Evolutionary conservation across 2,329 filamentous ascomycete genomes (phyloP), one percentile per base, ranked within the genome.

Genomic region (Penicillium sp.): DNA sequence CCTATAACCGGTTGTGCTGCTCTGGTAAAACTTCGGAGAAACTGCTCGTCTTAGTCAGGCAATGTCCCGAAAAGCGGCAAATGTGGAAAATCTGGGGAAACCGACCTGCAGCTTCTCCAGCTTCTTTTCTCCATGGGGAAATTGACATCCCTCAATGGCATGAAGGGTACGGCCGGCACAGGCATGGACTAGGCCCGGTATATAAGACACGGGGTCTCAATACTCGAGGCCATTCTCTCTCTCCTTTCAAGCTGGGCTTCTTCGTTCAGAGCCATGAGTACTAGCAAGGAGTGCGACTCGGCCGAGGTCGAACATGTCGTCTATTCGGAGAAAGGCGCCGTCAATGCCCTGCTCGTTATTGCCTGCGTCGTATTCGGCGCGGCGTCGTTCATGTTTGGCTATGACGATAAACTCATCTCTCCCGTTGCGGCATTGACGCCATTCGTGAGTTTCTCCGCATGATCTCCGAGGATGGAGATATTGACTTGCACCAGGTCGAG

Each of bases 321-420:
- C 39, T 50, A 28, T n/a, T 35, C 45, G 2, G 46, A 55, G 11
- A 58, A 63, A 44, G 41, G 55, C 8, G 55, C 61, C 5, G 50
- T 67, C 44, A 69, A 69, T 53, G 22, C 48, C 8, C 56, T 58
- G 9, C 52, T 69, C 22, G 51, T 69, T 11, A 54, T 68, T 8
- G 58, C 60, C 3, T 69, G 67, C 48, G 46, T 58, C 13, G 57
- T 65, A 7, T 67, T 68, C 46, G 63, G 63, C 11, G 63, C 66
- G 4, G 65, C 66, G 0, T 67, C 66, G 8, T 67, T 69, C 33
- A 47, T 69, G n/a, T 69, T 69, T 41, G 66, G 66, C 3, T 69
- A 64, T 30, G 65, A 69, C 28, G 65, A 69, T 53, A 69, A 69
- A 36, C 53, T 69, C 30, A 69, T 69, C 6, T 69, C 66, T 4